phyloP scores from a whole-genome alignment of 2,329 filamentous ascomycete genomes.

The Alternaria incomplexa region DNA sequence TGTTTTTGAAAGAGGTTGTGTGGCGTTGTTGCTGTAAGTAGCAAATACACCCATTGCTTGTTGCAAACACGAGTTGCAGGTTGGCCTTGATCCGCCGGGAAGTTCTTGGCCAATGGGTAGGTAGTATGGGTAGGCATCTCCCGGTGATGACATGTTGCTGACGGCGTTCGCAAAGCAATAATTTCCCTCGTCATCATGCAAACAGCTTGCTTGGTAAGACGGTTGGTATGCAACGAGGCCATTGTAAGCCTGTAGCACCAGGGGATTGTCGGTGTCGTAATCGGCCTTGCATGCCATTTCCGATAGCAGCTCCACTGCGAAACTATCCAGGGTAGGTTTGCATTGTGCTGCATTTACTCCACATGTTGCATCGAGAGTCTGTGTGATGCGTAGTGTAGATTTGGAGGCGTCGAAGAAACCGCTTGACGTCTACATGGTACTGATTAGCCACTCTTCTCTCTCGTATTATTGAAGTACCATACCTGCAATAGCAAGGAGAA shows the following conservation, averaged over 20 bases:
- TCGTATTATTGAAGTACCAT: slow-evolving; percentile 34
- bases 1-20: slow-evolving; percentile 69
- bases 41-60: slow-evolving; percentile 84
- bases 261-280: slow-evolving; percentile 68
- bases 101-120: slow-evolving; percentile 78
- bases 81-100: slow-evolving; percentile 70
- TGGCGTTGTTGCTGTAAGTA: slow-evolving; percentile 68
- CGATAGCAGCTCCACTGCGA: slow-evolving; percentile 70
- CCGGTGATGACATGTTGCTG: slow-evolving; percentile 72
- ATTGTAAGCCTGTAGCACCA: slow-evolving; percentile 75
- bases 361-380: slow-evolving; percentile 81
- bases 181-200: slow-evolving; percentile 68
- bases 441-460: slow-evolving; percentile 4
- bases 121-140: slow-evolving; percentile 83
- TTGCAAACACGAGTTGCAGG: slow-evolving; percentile 76
- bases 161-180: slow-evolving; percentile 86
- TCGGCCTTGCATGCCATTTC: slow-evolving; percentile 74
- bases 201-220: slow-evolving; percentile 80
- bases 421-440: slow-evolving; percentile 70
- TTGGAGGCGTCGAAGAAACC: slow-evolving; percentile 82
- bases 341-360: slow-evolving; percentile 70
- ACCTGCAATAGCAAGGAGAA: slow-evolving; percentile 84
- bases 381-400: slow-evolving; percentile 73
- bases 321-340: slow-evolving; percentile 65
- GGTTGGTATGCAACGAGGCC: slow-evolving; percentile 79